phyloP scores from a whole-genome alignment of 495 filamentous ascomycete genomes.

The Recurvomyces mirabilis region DNA sequence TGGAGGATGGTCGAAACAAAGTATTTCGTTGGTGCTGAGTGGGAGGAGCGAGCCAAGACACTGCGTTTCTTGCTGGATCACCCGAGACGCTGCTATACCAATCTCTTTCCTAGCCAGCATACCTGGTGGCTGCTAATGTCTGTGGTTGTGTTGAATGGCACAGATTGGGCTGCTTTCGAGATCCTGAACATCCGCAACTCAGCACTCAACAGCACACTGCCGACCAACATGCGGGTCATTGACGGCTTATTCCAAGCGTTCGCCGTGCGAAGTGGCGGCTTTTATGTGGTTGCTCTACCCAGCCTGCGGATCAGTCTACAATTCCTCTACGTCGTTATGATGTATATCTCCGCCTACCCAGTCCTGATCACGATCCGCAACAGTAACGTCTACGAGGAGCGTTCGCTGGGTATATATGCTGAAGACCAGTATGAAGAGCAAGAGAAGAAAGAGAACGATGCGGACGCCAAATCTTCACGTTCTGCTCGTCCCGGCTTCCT shows the following conservation, averaged over 20 bases:
- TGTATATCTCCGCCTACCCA: constrained; percentile 63
- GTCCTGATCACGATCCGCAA: constrained; percentile 47
- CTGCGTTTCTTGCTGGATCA: constrained; percentile 72
- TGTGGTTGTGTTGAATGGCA: constrained; percentile 62
- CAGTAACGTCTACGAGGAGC: constrained; percentile 43
- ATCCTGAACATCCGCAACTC: constrained; percentile 65
- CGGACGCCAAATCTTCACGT: neutral
- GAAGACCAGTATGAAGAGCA: constrained; percentile 33
- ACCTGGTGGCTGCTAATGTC: constrained; percentile 72
- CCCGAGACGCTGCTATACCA: constrained; percentile 69
- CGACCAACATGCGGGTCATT: constrained; percentile 46
- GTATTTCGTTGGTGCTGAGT: constrained; percentile 26
- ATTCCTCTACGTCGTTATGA: constrained; percentile 82
- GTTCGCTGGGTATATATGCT: constrained; percentile 55
- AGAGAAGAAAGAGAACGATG: constrained; percentile 9
- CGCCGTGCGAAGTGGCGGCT: constrained; percentile 72
- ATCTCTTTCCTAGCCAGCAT: constrained; percentile 63
- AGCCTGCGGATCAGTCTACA: constrained; percentile 61
- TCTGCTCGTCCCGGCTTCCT: neutral
- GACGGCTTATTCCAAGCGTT: constrained; percentile 78
- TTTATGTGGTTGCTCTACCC: constrained; percentile 68
- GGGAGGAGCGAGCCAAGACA: constrained; percentile 47
- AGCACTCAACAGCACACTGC: constrained; percentile 45
- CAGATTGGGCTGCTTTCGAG: constrained; percentile 75
- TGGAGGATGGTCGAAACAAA: constrained; percentile 33